Conservation (phyloP, 208 protist genomes). For the Trypanosoma mega region DNA sequence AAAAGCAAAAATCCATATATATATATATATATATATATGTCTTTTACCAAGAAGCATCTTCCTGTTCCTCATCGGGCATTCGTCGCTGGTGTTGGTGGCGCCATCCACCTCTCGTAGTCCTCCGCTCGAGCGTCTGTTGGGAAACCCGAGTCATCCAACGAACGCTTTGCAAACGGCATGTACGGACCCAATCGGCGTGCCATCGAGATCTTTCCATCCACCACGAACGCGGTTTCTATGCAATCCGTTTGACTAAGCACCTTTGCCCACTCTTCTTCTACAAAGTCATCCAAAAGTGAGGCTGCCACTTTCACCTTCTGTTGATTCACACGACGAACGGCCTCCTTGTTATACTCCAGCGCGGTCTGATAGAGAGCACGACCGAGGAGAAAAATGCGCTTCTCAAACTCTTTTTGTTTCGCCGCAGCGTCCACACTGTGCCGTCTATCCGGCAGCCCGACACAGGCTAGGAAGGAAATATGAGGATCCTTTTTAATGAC, state of each 20-base stretch:
- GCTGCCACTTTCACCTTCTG: conserved; percentile 83
- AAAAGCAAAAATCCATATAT: too few species aligned
- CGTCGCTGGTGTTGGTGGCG: conserved; percentile 24
- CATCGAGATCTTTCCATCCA: conserved; percentile 34
- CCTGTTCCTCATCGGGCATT: conserved; percentile 9
- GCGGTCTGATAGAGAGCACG: conserved; percentile 55
- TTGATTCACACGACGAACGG: conserved; percentile 59
- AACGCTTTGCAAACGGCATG: conserved; percentile 61
- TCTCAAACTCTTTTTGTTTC: conserved; percentile 50
- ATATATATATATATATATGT: too few species aligned
- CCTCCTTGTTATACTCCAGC: conserved; percentile 70
- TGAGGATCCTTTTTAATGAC: conserved; percentile 68
- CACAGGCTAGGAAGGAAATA: conserved; percentile 67
- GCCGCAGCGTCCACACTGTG: conserved; percentile 8
- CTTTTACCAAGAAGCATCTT: too few species aligned
- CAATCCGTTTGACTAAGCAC: conserved; percentile 16
- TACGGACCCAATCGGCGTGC: conserved; percentile 51
- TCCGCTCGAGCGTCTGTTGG: conserved; percentile 70
- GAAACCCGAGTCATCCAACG: conserved; percentile 69
- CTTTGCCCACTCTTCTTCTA: conserved; percentile 33
- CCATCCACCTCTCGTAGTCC: conserved; percentile 86
- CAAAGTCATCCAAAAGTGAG: conserved; percentile 68
- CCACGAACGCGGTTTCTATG: not conserved
- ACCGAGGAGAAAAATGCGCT: conserved; percentile 55
- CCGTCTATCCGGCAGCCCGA: conserved; percentile 31